phyloP scores from a whole-genome alignment of 2,329 filamentous ascomycete genomes.

The Helotiales sp. region DNA sequence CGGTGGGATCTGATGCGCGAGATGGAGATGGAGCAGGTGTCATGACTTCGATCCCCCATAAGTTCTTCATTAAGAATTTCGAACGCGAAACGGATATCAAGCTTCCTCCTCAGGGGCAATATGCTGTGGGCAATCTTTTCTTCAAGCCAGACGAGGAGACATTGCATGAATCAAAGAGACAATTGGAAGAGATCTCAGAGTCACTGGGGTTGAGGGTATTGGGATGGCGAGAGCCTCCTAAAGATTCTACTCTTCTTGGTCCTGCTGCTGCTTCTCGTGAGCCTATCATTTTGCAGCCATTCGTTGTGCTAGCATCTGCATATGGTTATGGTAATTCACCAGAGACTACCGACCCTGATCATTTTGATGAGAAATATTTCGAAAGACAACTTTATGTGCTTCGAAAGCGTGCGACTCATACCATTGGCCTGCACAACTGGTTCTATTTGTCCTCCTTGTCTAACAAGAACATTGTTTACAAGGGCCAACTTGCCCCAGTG shows the following conservation, averaged over 20 bases:
- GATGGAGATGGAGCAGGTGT: conserved; percentile 98
- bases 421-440: conserved; percentile 96
- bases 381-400: conserved; percentile 94
- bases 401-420: conserved; percentile 92
- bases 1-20: conserved; percentile 95
- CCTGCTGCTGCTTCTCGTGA: conserved; percentile 92
- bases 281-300: conserved; percentile 93
- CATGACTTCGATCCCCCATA: conserved; percentile 98
- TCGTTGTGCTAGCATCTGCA: conserved; percentile 83
- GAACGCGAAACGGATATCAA: conserved; percentile 87
- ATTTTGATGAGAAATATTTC: conserved; percentile 84
- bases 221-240: conserved; percentile 94
- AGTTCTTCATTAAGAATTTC: conserved; percentile 99
- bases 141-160: conserved; percentile 96
- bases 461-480: conserved; percentile 99
- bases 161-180: conserved; percentile 85
- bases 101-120: conserved; percentile 87
- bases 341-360: conserved; percentile 75
- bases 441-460: conserved; percentile 95
- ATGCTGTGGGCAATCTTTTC: conserved; percentile 96
- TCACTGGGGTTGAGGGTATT: conserved; percentile 86
- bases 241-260: conserved; percentile 90
- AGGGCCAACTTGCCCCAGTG: conserved; percentile 90
- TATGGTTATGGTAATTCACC: conserved; percentile 84
- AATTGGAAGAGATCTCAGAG: conserved; percentile 93